Evolutionary conservation across 306 rosid species (phyloP), one percentile per base, ranked within the genome.

Genomic region (Acacia crassicarpa): DNA sequence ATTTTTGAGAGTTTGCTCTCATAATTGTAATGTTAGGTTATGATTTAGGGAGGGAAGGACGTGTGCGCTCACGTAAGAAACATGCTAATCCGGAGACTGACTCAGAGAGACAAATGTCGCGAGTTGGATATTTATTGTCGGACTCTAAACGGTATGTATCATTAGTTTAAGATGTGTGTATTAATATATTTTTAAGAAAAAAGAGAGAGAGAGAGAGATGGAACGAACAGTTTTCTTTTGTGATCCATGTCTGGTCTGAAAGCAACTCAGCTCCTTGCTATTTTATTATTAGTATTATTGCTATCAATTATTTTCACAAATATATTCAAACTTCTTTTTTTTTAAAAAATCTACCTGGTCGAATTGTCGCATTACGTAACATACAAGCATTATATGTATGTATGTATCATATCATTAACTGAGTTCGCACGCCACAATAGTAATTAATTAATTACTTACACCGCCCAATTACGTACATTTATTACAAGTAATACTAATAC

Each of bases 41-140:
- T 65, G 81, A 67, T 74, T 59, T 30, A 8, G 59, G 78, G 27
- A 54, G 22, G 75, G 40, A 82, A 81, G 74, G 79, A 73, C 89
- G 90, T 88, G 89, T 79, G 94, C 61, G 16, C 87, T 82, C 85
- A 80, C 86, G 88, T 83, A 88, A 83, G 30, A 70, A 43, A 66
- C 72, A 79, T 80, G 61, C 72, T 25, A 25, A 87, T 67, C 84
- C 80, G 75, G 8, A 70, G 54, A 79, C 33, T 38, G 74, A 68
- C 45, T 61, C 61, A n/a, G 77, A 78, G 80, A 93, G 80, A 93
- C 90, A 89, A 86, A 53, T 85, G 97, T 91, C 85, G 58, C 84
- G 51, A 54, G 80, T 69, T 78, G 81, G 90, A 76, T 82, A 74
- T 65, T 23, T 23, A 73, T 84, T 87, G 94, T 88, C 96, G 91